Percentiles rank a stretch among this genome's conserved stretches.
Evolutionary conservation across 2,329 filamentous ascomycete species (phyloP).

Genomic region (Phoma sp.): DNA sequence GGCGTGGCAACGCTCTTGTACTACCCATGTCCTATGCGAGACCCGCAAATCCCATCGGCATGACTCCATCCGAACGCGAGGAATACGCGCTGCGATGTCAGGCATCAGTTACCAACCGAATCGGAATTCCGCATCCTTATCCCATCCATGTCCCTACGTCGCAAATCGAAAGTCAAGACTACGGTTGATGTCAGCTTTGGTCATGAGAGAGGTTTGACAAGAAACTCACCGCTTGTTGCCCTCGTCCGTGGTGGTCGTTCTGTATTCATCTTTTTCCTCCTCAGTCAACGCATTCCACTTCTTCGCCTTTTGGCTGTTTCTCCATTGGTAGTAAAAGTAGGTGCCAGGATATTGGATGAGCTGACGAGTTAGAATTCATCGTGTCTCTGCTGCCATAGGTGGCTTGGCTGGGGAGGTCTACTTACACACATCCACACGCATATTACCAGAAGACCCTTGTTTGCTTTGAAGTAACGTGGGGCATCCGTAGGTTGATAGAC

Average conservation of each 20-base stretch:
- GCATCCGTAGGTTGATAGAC: conserved; percentile 26
- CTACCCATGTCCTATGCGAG: too few species aligned
- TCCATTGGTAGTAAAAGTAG: conserved; percentile 37
- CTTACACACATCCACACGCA: conserved; percentile 30
- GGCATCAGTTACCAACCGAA: background rate
- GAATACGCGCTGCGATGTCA: background rate
- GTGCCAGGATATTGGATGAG: conserved; percentile 17
- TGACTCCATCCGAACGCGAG: too few species aligned
- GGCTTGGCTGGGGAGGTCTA: background rate
- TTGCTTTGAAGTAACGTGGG: conserved; percentile 20
- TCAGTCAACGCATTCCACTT: conserved; percentile 48
- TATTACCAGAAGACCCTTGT: conserved; percentile 38
- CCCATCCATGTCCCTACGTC: background rate
- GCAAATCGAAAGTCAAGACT: conserved; percentile 8
- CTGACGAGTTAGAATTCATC: background rate
- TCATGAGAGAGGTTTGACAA: too few species aligned
- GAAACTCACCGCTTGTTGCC: conserved; percentile 38
- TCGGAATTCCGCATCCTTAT: too few species aligned
- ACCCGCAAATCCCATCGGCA: too few species aligned
- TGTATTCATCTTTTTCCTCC: conserved; percentile 43
- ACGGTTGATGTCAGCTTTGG: too few species aligned
- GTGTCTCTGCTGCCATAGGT: too few species aligned
- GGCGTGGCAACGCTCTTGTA: too few species aligned
- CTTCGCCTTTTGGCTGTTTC: conserved; percentile 31
- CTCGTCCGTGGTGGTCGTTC: conserved; percentile 44